A percentile compares a stretch with the other conserved stretches of the same genome.
Conservation (phyloP, 768 basidiomycete species). For the Tricholoma bakamatsutake region DNA sequence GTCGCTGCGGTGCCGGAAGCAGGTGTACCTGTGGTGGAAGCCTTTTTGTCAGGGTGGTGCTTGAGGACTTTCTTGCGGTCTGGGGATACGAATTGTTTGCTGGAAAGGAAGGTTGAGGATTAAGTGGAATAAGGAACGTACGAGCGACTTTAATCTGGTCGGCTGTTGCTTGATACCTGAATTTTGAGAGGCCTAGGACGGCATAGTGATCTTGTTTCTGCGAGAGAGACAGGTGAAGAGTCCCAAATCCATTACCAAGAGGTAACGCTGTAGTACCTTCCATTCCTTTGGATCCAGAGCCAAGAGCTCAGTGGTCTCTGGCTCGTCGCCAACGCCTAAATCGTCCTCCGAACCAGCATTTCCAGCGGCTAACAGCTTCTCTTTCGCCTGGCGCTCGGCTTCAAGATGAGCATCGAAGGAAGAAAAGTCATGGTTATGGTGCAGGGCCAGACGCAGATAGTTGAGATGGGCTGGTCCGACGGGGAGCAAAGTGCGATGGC, state of each 20-base stretch:
- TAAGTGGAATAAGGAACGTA: conserved; percentile 37
- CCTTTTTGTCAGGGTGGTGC: conserved; percentile 98
- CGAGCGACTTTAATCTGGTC: conserved; percentile 97
- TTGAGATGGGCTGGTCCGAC: conserved; percentile 86
- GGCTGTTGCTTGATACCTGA: conserved; percentile 79
- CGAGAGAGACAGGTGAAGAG: background rate
- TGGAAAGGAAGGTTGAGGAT: background rate
- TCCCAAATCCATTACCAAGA: background rate
- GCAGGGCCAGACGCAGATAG: conserved; percentile 68
- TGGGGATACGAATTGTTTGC: conserved; percentile 24
- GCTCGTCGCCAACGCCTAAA: conserved; percentile 89
- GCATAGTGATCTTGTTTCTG: conserved; percentile 99
- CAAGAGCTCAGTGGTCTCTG: conserved; percentile 66
- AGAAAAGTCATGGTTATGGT: conserved; percentile 76
- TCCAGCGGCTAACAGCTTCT: conserved; percentile 41
- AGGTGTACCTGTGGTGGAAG: conserved; percentile 24
- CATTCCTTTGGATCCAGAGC: conserved; percentile 93
- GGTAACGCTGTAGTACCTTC: conserved; percentile 54
- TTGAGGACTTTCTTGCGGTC: conserved; percentile 99
- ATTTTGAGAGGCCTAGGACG: conserved; percentile 88
- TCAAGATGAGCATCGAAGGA: conserved; percentile 68
- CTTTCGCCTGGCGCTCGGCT: conserved; percentile 32
- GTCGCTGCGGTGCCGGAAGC: conserved; percentile 16
- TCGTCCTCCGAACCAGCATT: conserved; percentile 65
- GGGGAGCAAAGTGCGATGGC: conserved; percentile 57